Conservation (phyloP, 257 asterid species). For the Przewalskia tangutica region DNA sequence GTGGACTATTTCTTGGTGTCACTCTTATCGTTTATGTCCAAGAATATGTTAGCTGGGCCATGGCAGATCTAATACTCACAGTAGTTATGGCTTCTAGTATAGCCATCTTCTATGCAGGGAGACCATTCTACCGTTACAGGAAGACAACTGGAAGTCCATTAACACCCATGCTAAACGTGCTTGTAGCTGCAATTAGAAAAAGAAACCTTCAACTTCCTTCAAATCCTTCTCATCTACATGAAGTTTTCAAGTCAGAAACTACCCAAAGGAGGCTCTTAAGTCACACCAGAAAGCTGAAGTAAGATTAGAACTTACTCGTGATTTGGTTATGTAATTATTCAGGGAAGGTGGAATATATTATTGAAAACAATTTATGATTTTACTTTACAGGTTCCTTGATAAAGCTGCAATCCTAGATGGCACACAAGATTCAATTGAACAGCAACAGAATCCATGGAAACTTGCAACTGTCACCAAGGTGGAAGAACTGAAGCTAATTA, state of each 20-base stretch:
- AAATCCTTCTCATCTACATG: slow-evolving; percentile 37
- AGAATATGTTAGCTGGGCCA: slow-evolving; percentile 64
- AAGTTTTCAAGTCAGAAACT: slow-evolving; percentile 38
- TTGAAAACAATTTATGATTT: background rate
- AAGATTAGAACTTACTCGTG: background rate
- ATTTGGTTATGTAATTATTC: background rate
- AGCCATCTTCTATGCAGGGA: slow-evolving; percentile 37
- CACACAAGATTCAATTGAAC: slow-evolving; percentile 1
- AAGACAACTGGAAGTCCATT: slow-evolving; percentile 60
- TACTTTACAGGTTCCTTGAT: slow-evolving; percentile 57
- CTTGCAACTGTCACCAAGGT: slow-evolving; percentile 51
- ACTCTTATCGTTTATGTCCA: slow-evolving; percentile 57
- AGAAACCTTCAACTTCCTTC: slow-evolving; percentile 40
- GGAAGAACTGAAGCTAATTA: slow-evolving; percentile 55
- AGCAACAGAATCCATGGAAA: slow-evolving; percentile 39
- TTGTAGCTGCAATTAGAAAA: slow-evolving; percentile 58
- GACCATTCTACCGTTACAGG: slow-evolving; percentile 57
- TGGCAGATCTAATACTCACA: slow-evolving; percentile 57
- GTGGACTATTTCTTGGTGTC: slow-evolving; percentile 61
- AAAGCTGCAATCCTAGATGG: slow-evolving; percentile 60
- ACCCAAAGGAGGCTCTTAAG: slow-evolving; percentile 37
- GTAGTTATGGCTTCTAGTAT: slow-evolving; percentile 39
- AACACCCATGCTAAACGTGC: slow-evolving; percentile 57
- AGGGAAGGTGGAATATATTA: background rate
- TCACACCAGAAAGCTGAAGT: slow-evolving; percentile 63